Conservation (phyloP, 2,329 filamentous ascomycete species). For the Xylaria sp. region DNA sequence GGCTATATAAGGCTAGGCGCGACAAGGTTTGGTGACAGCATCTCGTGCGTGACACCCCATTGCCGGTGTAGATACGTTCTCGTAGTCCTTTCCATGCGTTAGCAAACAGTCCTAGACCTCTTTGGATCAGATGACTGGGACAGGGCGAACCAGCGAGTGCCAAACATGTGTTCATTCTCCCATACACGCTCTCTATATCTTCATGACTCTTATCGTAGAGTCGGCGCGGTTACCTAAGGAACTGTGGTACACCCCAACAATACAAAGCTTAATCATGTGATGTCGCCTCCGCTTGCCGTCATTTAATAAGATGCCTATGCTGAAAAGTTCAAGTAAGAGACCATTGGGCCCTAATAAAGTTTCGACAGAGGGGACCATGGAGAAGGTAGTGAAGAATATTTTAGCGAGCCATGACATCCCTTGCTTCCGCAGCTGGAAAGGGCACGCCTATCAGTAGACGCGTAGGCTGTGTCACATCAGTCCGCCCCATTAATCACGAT, state of each 20-base stretch:
- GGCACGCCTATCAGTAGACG: too few species aligned
- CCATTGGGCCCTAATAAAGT: too few species aligned
- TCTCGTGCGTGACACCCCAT: not conserved
- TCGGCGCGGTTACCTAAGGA: not conserved
- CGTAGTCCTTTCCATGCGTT: not conserved
- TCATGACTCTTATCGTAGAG: not conserved
- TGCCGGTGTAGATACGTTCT: not conserved
- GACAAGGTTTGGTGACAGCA: not conserved
- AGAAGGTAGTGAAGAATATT: too few species aligned
- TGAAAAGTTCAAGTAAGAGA: too few species aligned
- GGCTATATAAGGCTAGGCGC: not conserved
- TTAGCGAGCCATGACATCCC: too few species aligned
- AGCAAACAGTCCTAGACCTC: not conserved
- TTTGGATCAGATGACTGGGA: not conserved
- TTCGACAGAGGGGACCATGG: too few species aligned
- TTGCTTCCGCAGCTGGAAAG: too few species aligned
- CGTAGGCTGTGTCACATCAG: too few species aligned
- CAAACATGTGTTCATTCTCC: not conserved
- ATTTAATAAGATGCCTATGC: too few species aligned
- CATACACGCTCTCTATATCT: not conserved
- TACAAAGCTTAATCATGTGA: not conserved
- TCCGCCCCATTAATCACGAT: too few species aligned
- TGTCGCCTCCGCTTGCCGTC: too few species aligned
- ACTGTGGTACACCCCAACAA: not conserved
- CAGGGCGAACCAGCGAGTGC: not conserved